Base-by-base conservation (phyloP, 2,329 filamentous ascomycete species). In the Botrytis paeoniae region DNA sequence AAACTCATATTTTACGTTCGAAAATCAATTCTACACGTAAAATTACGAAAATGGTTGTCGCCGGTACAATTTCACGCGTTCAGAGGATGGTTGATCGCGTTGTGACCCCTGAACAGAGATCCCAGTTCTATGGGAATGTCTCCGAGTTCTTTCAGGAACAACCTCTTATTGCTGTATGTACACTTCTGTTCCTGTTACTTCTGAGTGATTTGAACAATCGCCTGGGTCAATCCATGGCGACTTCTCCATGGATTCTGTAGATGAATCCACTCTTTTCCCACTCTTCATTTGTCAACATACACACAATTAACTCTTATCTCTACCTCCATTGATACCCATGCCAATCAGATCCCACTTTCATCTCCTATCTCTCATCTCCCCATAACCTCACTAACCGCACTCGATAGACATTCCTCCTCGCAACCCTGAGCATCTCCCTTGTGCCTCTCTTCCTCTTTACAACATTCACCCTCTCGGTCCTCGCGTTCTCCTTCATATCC, bases 381-480 rank as follows among this genome's bases (percentile, higher is more conserved):
- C 72, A 45, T 64, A 43, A 51, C 22, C 12, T 54, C 37, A 68
- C 64, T 57, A 29, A 22, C 60, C 4, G 41, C 20, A 9, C n/a
- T 32, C 14, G 4, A 16, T 3, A 93, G 92, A 88, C 89, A 73
- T 93, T 96, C 81, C 80, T 94, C 73, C 82, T 88, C 63, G 84
- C 87, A 43, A 92, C 95, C 80, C 78, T 91, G 73, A 81, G 89
- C 73, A 85, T 94, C 75, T 89, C 89, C 22, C 86, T 89, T 73
- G 81, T 93, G 22, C 93, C 93, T 1, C 78, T 95, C 73, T 81
- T 90, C 59, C 83, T 94, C 75, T 95, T 96, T 84, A 75, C 86
- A 72, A 83, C 87, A 77, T 94, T 95, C 84, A 85, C 87, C 72
- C 77, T 90, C 59, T 89, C 88, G 57, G 87, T 90, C 74, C 82